A percentile compares a stretch with the other conserved stretches of the same genome.
Conservation (phyloP, 345 rosid species). For the Euphorbia tirucalli region DNA sequence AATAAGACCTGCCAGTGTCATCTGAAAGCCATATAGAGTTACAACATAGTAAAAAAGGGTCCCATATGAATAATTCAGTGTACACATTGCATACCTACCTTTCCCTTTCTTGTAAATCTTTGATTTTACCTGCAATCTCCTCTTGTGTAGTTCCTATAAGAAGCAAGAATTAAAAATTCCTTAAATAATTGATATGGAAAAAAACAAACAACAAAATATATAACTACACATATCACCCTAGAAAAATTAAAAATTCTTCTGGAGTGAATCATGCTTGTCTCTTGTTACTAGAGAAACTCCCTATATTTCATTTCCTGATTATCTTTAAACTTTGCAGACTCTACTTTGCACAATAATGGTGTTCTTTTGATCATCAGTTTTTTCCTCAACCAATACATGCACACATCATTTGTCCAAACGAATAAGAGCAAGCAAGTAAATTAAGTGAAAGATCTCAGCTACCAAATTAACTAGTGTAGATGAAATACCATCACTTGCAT, state of each 20-base stretch:
- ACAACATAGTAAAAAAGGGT: neutral
- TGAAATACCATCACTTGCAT: neutral
- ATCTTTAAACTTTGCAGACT: neutral
- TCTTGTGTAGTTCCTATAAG: conserved; percentile 63
- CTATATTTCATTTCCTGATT: neutral
- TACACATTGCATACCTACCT: conserved; percentile 26
- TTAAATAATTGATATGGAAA: neutral
- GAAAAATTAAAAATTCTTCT: neutral
- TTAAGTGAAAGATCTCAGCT: neutral
- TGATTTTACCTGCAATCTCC: conserved; percentile 60
- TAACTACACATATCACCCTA: too few species aligned
- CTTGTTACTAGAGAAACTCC: neutral
- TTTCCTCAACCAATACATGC: neutral
- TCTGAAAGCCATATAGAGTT: conserved; percentile 19
- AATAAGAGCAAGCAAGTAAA: neutral
- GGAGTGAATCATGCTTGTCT: neutral
- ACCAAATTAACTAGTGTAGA: neutral
- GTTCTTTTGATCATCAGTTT: neutral
- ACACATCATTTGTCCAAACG: neutral
- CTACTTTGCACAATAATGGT: neutral
- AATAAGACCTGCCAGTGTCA: conserved; percentile 15
- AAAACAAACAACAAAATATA: too few species aligned
- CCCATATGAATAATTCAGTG: too few species aligned
- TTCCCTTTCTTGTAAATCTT: conserved; percentile 45
- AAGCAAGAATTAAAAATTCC: neutral